These are phyloP conservation scores for Intubia oerlemansii DNA, from an alignment of 2,329 filamentous ascomycete genomes.

Conservation along the genomic window DNA sequence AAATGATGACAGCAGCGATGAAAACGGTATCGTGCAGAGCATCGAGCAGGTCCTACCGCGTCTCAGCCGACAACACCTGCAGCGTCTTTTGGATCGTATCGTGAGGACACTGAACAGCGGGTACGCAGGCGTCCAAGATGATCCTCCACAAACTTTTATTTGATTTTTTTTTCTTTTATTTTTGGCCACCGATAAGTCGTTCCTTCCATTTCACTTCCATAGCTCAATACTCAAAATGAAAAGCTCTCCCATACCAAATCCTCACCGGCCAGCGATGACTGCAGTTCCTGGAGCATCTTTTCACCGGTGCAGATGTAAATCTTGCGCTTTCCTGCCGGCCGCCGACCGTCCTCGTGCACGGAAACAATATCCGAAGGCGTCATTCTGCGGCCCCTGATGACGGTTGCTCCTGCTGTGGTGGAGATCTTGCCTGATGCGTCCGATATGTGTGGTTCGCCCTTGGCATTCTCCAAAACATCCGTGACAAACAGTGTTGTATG, in stretches of 20 bases:
- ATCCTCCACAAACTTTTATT: not conserved
- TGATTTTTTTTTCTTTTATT: not conserved
- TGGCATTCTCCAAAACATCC: not conserved
- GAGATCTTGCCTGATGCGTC: too few species aligned
- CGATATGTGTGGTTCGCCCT: too few species aligned
- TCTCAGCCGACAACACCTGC: conserved; percentile 1
- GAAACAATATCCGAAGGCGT: conserved; percentile 17
- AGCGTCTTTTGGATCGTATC: conserved; percentile 1
- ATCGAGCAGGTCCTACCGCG: not conserved
- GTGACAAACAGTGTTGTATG: conserved; percentile 46
- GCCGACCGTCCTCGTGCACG: conserved; percentile 10
- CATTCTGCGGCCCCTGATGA: conserved; percentile 18
- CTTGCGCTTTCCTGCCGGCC: conserved; percentile 15
- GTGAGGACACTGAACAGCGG: not conserved
- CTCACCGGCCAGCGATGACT: conserved; percentile 32
- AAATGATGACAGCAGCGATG: too few species aligned
- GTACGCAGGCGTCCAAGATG: not conserved
- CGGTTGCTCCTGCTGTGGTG: conserved; percentile 11
- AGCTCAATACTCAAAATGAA: conserved; percentile 30
- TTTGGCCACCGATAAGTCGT: too few species aligned
- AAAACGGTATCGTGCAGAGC: not conserved
- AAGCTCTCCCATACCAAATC: conserved; percentile 38
- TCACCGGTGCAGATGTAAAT: conserved; percentile 30
- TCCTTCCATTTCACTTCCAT: too few species aligned
- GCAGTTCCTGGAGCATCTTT: conserved; percentile 17